These are phyloP conservation scores for Yamadazyma sp. DNA, from an alignment of 1,139 yeast genomes.

Conservation along the genomic window DNA sequence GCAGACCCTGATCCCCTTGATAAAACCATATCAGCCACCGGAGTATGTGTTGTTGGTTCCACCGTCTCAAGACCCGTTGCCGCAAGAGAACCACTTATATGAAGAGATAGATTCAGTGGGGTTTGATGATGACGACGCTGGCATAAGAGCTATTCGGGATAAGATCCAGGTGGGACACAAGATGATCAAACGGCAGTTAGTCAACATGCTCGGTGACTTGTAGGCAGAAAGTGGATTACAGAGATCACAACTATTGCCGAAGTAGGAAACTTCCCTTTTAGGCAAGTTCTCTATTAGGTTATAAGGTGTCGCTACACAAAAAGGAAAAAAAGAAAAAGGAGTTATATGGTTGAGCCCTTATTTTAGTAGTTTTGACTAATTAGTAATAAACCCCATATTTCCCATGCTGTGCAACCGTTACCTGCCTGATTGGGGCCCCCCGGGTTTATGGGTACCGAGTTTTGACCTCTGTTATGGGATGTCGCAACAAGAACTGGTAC, in stretches of 20 bases:
- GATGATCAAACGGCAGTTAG: background rate
- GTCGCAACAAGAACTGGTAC: too few species aligned
- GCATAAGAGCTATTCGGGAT: background rate
- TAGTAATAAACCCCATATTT: too few species aligned
- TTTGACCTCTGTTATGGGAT: too few species aligned
- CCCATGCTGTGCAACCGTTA: too few species aligned
- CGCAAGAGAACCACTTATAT: background rate
- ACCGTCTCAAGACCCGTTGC: background rate
- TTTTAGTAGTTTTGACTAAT: too few species aligned
- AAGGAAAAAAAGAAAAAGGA: too few species aligned
- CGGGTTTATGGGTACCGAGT: too few species aligned
- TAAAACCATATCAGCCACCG: conserved; percentile 19
- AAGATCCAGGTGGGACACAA: background rate
- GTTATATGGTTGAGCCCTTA: too few species aligned
- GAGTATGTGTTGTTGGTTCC: conserved; percentile 14
- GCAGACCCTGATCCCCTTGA: conserved; percentile 18
- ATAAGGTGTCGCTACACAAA: too few species aligned
- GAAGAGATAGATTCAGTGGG: background rate
- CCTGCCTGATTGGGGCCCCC: too few species aligned
- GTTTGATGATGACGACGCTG: background rate
- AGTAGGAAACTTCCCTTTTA: too few species aligned
- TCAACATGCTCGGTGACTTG: background rate
- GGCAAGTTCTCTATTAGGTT: too few species aligned
- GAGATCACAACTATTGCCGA: background rate
- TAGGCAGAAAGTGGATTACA: background rate